These are phyloP conservation scores for Hansenula sp. DNA, from an alignment of 1,139 yeast species.

Conservation along the genomic window DNA sequence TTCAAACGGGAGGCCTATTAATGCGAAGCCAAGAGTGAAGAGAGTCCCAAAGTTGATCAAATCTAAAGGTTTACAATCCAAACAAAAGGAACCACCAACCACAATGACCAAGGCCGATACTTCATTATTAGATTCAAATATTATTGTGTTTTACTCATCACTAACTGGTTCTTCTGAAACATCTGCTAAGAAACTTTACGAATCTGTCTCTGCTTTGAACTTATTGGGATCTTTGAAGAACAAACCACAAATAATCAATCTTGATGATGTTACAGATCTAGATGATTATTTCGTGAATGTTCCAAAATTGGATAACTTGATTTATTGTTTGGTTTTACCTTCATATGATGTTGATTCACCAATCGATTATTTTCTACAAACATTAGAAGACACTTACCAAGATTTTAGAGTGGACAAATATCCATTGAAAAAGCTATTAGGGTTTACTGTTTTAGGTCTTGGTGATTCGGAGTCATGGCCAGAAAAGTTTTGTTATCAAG, in stretches of 20 bases:
- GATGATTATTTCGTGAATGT: slow-evolving; percentile 77
- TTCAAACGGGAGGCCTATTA: slow-evolving; percentile 16
- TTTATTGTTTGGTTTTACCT: slow-evolving; percentile 79
- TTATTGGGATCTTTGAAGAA: slow-evolving; percentile 30
- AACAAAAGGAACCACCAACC: slow-evolving; percentile 14
- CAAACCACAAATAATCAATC: slow-evolving; percentile 56
- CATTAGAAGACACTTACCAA: slow-evolving; percentile 72
- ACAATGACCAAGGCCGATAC: slow-evolving; percentile 29
- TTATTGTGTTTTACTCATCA: slow-evolving; percentile 76
- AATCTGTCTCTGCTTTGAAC: slow-evolving; percentile 19
- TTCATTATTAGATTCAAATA: slow-evolving; percentile 27
- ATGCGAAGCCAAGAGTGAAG: slow-evolving; percentile 4
- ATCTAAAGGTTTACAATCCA: slow-evolving; percentile 16
- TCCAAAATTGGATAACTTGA: slow-evolving; percentile 42
- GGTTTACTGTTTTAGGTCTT: slow-evolving; percentile 81
- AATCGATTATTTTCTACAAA: slow-evolving; percentile 80
- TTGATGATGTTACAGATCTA: slow-evolving; percentile 81
- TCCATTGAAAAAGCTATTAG: slow-evolving; percentile 65
- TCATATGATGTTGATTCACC: slow-evolving; percentile 94
- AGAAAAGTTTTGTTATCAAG: slow-evolving; percentile 83
- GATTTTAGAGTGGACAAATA: slow-evolving; percentile 85
- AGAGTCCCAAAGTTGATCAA: slow-evolving; percentile 24
- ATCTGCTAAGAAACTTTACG: slow-evolving; percentile 49
- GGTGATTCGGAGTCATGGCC: slow-evolving; percentile 92
- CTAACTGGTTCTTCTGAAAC: slow-evolving; percentile 79